Evolutionary conservation across 2,329 filamentous ascomycete species (phyloP).

Genomic region (Fusarium coicis): DNA sequence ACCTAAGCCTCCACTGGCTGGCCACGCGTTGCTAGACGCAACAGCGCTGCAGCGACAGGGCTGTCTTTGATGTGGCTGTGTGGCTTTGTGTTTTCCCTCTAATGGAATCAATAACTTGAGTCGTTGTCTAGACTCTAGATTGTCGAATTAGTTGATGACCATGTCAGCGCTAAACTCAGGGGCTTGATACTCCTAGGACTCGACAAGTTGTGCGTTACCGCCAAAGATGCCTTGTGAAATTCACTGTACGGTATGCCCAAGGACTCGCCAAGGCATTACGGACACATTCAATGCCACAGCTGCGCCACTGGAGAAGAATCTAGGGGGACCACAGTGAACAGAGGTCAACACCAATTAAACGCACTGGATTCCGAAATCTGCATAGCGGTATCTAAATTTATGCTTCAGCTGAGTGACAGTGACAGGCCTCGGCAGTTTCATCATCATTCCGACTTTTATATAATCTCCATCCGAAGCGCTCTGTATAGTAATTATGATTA

Average conservation of each 20-base stretch:
- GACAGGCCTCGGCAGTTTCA: constrained; percentile 6
- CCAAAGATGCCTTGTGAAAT: not conserved
- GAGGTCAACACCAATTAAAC: constrained; percentile 19
- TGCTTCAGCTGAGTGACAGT: constrained; percentile 26
- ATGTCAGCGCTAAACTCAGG: constrained; percentile 11
- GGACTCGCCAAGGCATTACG: constrained; percentile 1
- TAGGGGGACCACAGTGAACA: constrained; percentile 11
- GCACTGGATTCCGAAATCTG: not conserved
- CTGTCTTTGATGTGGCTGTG: constrained; percentile 27
- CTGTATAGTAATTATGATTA: not conserved
- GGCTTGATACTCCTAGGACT: not conserved
- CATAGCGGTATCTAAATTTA: constrained; percentile 8
- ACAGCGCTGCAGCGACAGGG: constrained; percentile 12
- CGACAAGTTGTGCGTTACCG: not conserved
- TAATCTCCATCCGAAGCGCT: not conserved
- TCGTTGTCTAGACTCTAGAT: not conserved
- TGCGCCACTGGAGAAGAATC: constrained; percentile 31
- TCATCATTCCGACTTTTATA: not conserved
- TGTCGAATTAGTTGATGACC: not conserved
- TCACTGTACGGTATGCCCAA: not conserved
- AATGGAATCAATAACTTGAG: not conserved
- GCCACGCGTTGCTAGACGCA: constrained; percentile 39
- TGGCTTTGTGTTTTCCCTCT: constrained; percentile 6
- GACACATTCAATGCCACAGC: constrained; percentile 14
- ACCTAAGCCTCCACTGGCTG: constrained; percentile 20